Evolutionary conservation across 805 yeast species (phyloP).

Genomic region (Blastobotrys attinorum): DNA sequence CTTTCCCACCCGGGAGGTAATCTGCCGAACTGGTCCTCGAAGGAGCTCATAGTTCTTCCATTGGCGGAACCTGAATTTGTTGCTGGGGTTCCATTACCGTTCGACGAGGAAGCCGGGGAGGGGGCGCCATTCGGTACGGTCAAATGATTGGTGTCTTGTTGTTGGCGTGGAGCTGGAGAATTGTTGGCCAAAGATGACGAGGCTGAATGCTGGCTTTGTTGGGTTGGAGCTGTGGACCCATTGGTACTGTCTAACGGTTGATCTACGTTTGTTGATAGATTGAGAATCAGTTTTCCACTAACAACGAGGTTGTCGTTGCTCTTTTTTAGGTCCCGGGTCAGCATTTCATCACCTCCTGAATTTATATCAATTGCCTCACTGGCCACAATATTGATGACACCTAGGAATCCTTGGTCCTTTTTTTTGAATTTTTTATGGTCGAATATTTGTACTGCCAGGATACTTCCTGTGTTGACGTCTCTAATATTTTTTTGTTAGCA

Average conservation of each 20-base stretch:
- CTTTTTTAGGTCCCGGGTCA: constrained; percentile 84
- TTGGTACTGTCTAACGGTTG: constrained; percentile 4
- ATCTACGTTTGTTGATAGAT: constrained; percentile 28
- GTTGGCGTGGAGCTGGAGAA: neutral
- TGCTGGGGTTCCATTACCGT: constrained; percentile 13
- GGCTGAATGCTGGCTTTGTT: neutral
- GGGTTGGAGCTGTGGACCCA: neutral
- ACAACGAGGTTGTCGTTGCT: constrained; percentile 89
- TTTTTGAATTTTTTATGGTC: constrained; percentile 96
- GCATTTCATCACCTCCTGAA: constrained; percentile 54
- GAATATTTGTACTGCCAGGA: constrained; percentile 86
- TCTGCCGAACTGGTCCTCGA: constrained; percentile 95
- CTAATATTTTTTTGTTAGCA: neutral
- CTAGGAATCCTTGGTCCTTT: constrained; percentile 97
- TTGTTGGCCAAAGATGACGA: neutral
- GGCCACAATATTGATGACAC: constrained; percentile 86
- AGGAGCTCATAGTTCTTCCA: constrained; percentile 73
- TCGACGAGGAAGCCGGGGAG: neutral
- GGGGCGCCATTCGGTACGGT: neutral
- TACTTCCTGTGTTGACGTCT: constrained; percentile 51
- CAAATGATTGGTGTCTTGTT: no score
- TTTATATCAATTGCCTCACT: constrained; percentile 73
- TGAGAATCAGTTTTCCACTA: constrained; percentile 80
- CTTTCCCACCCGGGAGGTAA: constrained; percentile 99
- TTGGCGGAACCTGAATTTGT: constrained; percentile 19